Evolutionary conservation across 1,284 basidiomycete genomes (phyloP).

Genomic region (Apiotrichum akiyoshidainum): DNA sequence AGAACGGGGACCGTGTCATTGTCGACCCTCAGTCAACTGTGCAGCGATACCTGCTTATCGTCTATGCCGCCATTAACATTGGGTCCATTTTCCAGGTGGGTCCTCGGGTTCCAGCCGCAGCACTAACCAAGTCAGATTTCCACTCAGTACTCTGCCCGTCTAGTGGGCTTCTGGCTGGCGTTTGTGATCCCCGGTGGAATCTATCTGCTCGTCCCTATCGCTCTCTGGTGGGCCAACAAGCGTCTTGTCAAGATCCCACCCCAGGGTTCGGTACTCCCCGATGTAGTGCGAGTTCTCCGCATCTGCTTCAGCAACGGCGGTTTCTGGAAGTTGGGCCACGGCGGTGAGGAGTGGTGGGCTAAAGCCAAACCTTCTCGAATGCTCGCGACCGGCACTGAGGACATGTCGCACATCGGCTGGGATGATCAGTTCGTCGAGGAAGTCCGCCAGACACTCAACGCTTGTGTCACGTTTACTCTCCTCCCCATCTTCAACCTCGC

Average conservation of each 20-base stretch:
- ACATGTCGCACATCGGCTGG: slow-evolving; percentile 49
- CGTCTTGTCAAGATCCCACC: slow-evolving; percentile 48
- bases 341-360: slow-evolving; percentile 52
- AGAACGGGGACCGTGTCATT: slow-evolving; percentile 47
- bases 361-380: slow-evolving; percentile 51
- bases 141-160: slow-evolving; percentile 43
- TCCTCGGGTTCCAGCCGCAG: neutral
- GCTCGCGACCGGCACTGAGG: slow-evolving; percentile 29
- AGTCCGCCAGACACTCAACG: slow-evolving; percentile 51
- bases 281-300: slow-evolving; percentile 41
- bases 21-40: slow-evolving; percentile 47
- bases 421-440: slow-evolving; percentile 55
- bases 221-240: slow-evolving; percentile 29
- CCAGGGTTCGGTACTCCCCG: slow-evolving; percentile 52
- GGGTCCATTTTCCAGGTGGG: slow-evolving; percentile 42
- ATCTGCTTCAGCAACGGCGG: slow-evolving; percentile 31
- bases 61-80: slow-evolving; percentile 46
- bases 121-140: slow-evolving; percentile 37
- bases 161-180: slow-evolving; percentile 52
- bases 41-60: slow-evolving; percentile 42
- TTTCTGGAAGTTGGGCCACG: slow-evolving; percentile 19
- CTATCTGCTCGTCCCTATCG: slow-evolving; percentile 51
- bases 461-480: slow-evolving; percentile 53
- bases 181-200: slow-evolving; percentile 54
- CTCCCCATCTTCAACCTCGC: slow-evolving; percentile 54